These are phyloP conservation scores for Candida chauliodis DNA, from an alignment of 805 yeast species.

Conservation along the genomic window DNA sequence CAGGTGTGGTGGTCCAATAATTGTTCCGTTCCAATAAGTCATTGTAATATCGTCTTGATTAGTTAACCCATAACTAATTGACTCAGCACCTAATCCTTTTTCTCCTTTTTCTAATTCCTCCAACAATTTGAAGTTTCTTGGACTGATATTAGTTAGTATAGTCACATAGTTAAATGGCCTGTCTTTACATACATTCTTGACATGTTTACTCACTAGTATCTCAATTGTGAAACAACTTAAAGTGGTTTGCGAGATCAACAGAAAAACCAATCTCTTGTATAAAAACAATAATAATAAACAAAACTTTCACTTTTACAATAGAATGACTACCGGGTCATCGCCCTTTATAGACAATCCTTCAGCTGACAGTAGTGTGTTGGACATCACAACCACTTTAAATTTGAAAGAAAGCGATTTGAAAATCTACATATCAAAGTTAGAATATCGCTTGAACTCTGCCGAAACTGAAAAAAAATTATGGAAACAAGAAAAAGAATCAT, in stretches of 20 bases:
- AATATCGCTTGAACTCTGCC: slow-evolving; percentile 29
- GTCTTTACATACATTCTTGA: slow-evolving; percentile 50
- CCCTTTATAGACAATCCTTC: slow-evolving; percentile 27
- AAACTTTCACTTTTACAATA: not conserved
- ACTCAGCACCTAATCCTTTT: slow-evolving; percentile 94
- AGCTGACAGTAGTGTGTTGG: slow-evolving; percentile 1
- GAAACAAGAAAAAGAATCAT: slow-evolving; percentile 23
- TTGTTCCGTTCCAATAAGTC: slow-evolving; percentile 98
- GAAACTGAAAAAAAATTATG: slow-evolving; percentile 33
- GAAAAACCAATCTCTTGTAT: too few species aligned
- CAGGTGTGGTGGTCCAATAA: slow-evolving; percentile 91
- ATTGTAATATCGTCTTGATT: slow-evolving; percentile 88
- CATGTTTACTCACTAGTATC: slow-evolving; percentile 23
- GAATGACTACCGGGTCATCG: slow-evolving; percentile 16
- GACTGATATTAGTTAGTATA: slow-evolving; percentile 47
- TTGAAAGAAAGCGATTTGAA: slow-evolving; percentile 13
- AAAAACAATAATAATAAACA: too few species aligned
- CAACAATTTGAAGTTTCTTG: slow-evolving; percentile 89
- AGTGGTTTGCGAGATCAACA: slow-evolving; percentile 4
- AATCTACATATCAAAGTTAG: slow-evolving; percentile 20
- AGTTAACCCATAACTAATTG: slow-evolving; percentile 91
- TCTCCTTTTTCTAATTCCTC: slow-evolving; percentile 98
- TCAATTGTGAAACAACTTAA: slow-evolving; percentile 1
- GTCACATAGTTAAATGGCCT: too few species aligned
- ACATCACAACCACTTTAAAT: slow-evolving; percentile 15